These are phyloP conservation scores for Geosiphon pyriformis DNA, from an alignment of 192 early-diverging fungal species.

Conservation along the genomic window DNA sequence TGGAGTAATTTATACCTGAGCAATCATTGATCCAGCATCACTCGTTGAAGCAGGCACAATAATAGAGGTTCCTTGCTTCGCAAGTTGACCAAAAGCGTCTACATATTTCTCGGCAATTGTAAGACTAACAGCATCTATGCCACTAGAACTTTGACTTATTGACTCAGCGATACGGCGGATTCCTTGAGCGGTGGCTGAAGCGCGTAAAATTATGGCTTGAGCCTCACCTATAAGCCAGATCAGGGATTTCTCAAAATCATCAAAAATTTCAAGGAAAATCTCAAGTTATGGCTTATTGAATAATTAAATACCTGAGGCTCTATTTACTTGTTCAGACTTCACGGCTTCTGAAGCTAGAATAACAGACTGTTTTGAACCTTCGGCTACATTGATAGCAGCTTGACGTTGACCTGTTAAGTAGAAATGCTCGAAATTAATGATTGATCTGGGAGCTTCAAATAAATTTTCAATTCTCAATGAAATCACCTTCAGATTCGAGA, in stretches of 20 bases:
- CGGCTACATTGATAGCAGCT: slow-evolving; percentile 95
- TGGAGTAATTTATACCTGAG: slow-evolving; percentile 52
- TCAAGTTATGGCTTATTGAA: neutral
- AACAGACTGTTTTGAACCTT: slow-evolving; percentile 85
- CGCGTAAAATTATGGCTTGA: slow-evolving; percentile 80
- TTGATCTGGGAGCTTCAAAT: too few relatives aligned
- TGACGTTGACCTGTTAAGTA: slow-evolving; percentile 58
- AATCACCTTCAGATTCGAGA: slow-evolving; percentile 66
- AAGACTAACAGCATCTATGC: slow-evolving; percentile 81
- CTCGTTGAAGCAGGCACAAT: slow-evolving; percentile 79
- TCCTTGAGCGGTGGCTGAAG: slow-evolving; percentile 73
- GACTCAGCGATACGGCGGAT: slow-evolving; percentile 78
- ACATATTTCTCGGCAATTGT: slow-evolving; percentile 96
- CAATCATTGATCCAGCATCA: slow-evolving; percentile 85
- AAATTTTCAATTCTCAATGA: neutral
- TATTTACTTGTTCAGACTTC: slow-evolving; percentile 83
- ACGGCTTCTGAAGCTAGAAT: slow-evolving; percentile 96
- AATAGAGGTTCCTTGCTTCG: slow-evolving; percentile 88
- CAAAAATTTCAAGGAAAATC: neutral
- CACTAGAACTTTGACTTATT: slow-evolving; percentile 57
- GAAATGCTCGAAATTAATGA: too few relatives aligned
- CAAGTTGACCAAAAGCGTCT: slow-evolving; percentile 85
- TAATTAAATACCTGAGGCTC: slow-evolving; percentile 58
- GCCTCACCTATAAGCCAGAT: slow-evolving; percentile 64
- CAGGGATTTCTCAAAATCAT: neutral